These are phyloP conservation scores for Durio zibethinus DNA, from an alignment of 345 rosid species.

Conservation along the genomic window DNA sequence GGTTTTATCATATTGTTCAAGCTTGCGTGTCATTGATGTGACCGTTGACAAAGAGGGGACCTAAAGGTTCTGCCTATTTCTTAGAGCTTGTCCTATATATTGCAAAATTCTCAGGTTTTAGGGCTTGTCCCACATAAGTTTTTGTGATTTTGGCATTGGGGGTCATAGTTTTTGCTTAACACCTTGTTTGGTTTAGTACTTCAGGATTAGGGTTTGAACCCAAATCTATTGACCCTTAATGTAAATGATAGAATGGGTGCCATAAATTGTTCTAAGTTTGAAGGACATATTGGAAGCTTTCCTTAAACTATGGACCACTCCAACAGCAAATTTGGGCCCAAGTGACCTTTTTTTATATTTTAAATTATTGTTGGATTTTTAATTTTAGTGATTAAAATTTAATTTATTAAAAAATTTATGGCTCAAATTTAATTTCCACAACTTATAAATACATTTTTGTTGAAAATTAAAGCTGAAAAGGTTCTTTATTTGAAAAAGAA, in stretches of 20 bases:
- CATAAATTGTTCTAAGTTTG: not conserved
- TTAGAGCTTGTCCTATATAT: constrained; percentile 19
- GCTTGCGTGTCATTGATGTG: constrained; percentile 36
- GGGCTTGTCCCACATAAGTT: constrained; percentile 25
- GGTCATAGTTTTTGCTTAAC: not conserved
- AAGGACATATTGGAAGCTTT: not conserved
- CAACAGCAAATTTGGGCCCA: not conserved
- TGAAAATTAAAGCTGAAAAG: not conserved
- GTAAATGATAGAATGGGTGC: not conserved
- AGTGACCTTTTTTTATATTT: not conserved
- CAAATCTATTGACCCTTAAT: not conserved
- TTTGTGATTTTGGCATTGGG: not conserved
- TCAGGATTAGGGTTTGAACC: constrained; percentile 1
- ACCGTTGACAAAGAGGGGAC: constrained; percentile 44
- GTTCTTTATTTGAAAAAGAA: too few species aligned
- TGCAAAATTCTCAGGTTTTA: constrained; percentile 10
- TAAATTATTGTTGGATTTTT: not conserved
- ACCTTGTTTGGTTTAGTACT: not conserved
- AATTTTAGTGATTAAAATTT: not conserved
- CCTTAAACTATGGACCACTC: constrained; percentile 15
- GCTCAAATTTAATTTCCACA: not conserved
- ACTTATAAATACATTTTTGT: not conserved
- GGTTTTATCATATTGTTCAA: constrained; percentile 12
- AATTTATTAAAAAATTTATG: too few species aligned
- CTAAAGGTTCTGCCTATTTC: not conserved